A percentile compares a stretch with the other conserved stretches of the same genome.
These are phyloP conservation scores for Fusarium begoniae DNA, from an alignment of 2,329 filamentous ascomycete species.

Conservation along the genomic window DNA sequence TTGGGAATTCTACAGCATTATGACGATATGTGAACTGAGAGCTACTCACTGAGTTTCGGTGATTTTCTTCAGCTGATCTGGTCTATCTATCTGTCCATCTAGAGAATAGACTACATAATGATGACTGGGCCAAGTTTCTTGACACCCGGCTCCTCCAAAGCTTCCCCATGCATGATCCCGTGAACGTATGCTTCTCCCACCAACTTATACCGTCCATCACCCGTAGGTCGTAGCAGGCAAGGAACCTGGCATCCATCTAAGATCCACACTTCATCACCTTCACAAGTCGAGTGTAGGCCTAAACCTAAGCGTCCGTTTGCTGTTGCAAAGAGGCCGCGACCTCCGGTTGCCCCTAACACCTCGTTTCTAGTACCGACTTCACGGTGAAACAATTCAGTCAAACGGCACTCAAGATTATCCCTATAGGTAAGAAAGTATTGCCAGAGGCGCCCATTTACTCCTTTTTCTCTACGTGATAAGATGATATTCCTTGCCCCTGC, in stretches of 20 bases:
- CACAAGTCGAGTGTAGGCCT: accelerated
- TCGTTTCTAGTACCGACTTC: accelerated
- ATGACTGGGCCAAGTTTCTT: accelerated
- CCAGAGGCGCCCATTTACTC: accelerated
- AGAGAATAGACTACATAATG: neutral
- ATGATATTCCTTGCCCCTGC: too few species aligned
- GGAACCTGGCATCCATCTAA: neutral
- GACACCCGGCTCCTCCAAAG: accelerated
- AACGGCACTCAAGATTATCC: too few species aligned
- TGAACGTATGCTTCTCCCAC: neutral
- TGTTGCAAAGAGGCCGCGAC: neutral
- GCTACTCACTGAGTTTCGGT: too few species aligned
- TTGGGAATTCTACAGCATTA: too few species aligned
- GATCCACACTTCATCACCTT: neutral
- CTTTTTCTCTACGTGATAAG: too few species aligned
- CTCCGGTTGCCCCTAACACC: too few species aligned
- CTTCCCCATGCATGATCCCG: neutral
- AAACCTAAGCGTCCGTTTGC: accelerated
- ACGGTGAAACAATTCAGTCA: too few species aligned
- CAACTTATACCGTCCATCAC: accelerated
- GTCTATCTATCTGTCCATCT: neutral
- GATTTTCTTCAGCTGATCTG: too few species aligned
- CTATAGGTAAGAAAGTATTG: too few species aligned
- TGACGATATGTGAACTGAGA: too few species aligned
- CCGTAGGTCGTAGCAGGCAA: accelerated